These are phyloP conservation scores for Trichoderma cornu-damae DNA, from an alignment of 2,329 filamentous ascomycete species.

Conservation along the genomic window DNA sequence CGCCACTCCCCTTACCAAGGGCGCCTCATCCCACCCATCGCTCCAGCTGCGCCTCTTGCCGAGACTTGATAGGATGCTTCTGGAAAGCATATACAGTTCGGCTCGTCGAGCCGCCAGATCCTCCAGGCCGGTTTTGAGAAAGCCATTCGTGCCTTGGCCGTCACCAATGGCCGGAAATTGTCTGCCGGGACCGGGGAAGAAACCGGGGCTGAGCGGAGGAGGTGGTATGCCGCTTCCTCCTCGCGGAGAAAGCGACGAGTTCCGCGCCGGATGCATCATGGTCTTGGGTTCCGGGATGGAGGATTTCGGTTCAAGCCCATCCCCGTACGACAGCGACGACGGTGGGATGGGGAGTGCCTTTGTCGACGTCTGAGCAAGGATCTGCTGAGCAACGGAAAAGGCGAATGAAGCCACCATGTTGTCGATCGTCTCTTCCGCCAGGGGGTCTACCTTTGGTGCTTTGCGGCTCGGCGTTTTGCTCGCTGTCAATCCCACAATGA, in stretches of 20 bases:
- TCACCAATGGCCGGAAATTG: slow-evolving; percentile 38
- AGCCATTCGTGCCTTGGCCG: slow-evolving; percentile 37
- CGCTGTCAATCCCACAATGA: slow-evolving; percentile 56
- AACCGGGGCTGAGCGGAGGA: slow-evolving; percentile 44
- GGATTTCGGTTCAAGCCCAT: slow-evolving; percentile 54
- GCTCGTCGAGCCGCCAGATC: slow-evolving; percentile 78
- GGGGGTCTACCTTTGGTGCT: slow-evolving; percentile 29
- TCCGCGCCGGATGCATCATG: slow-evolving; percentile 63
- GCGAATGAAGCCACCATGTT: slow-evolving; percentile 74
- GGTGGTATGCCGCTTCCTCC: slow-evolving; percentile 25
- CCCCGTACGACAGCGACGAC: slow-evolving; percentile 45
- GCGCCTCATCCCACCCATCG: slow-evolving; percentile 65
- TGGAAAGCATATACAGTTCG: slow-evolving; percentile 73
- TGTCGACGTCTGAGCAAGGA: slow-evolving; percentile 69
- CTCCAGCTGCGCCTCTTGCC: slow-evolving; percentile 70
- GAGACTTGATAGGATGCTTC: slow-evolving; percentile 70
- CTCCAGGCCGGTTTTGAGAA: slow-evolving; percentile 63
- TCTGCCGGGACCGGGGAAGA: slow-evolving; percentile 48
- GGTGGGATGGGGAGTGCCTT: slow-evolving; percentile 62
- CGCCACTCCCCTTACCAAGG: slow-evolving; percentile 43
- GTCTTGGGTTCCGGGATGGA: slow-evolving; percentile 64
- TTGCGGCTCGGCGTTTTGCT: slow-evolving; percentile 33
- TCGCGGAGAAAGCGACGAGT: slow-evolving; percentile 53
- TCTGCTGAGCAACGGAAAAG: slow-evolving; percentile 70
- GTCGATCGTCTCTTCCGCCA: slow-evolving; percentile 55